Evolutionary conservation across 495 filamentous ascomycete genomes (phyloP).

Genomic region (Penicillium pancosmium): DNA sequence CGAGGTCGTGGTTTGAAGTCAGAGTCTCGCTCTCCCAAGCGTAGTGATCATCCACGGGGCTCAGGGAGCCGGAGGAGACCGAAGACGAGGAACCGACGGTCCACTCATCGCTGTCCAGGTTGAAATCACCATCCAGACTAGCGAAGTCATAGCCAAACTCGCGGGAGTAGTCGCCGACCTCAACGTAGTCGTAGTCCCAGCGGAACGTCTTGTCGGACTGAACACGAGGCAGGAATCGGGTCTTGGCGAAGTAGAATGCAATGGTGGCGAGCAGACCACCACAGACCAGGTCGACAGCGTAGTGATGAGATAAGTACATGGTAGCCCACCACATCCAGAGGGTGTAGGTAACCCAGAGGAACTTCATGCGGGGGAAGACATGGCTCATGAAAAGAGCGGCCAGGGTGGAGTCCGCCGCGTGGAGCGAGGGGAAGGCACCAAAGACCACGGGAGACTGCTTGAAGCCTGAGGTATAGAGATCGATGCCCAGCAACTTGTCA

Average conservation of each 20-base stretch:
- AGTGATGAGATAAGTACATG: constrained; percentile 96
- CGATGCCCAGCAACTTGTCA: constrained; percentile 83
- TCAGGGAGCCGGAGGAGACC: constrained; percentile 62
- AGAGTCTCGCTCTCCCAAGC: constrained; percentile 66
- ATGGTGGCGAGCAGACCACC: constrained; percentile 80
- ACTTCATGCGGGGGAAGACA: constrained; percentile 77
- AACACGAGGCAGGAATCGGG: constrained; percentile 75
- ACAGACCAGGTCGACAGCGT: constrained; percentile 88
- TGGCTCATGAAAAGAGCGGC: constrained; percentile 93
- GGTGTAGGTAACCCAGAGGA: constrained; percentile 77
- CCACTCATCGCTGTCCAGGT: constrained; percentile 70
- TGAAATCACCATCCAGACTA: constrained; percentile 58
- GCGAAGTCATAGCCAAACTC: constrained; percentile 60
- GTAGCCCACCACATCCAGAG: constrained; percentile 98
- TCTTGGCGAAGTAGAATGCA: constrained; percentile 77
- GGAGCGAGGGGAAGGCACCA: constrained; percentile 90
- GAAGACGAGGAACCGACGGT: constrained; percentile 74
- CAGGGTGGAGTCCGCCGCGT: constrained; percentile 81
- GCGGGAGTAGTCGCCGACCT: constrained; percentile 65
- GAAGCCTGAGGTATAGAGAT: constrained; percentile 90
- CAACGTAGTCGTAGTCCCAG: constrained; percentile 96
- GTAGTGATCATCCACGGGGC: constrained; percentile 62
- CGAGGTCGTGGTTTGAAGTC: constrained; percentile 55
- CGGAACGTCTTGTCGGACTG: constrained; percentile 83
- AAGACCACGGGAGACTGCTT: constrained; percentile 88